A percentile compares a stretch with the other conserved stretches of the same genome.
These are phyloP conservation scores for button mushroom (Agaricus bisporus) DNA, from an alignment of 768 basidiomycete genomes.

Conservation along the genomic window DNA sequence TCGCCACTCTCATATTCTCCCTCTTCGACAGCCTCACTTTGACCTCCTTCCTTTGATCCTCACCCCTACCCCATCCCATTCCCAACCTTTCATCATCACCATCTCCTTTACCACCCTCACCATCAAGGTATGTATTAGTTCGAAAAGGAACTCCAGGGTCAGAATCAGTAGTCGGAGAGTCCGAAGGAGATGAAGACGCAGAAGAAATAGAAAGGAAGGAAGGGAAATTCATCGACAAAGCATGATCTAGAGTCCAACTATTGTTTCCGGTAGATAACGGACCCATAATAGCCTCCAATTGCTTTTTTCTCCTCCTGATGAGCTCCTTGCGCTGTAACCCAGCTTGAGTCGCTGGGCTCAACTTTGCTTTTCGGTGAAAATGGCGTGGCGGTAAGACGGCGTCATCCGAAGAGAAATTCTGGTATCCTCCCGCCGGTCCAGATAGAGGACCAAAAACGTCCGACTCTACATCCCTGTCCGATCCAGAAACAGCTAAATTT, in stretches of 20 bases:
- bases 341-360: slow-evolving; percentile 56
- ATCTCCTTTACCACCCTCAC: background rate
- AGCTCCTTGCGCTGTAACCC: slow-evolving; percentile 74
- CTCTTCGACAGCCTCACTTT: slow-evolving; percentile 53
- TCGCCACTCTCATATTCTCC: slow-evolving; percentile 38
- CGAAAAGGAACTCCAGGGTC: background rate
- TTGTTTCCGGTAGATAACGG: slow-evolving; percentile 64
- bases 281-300: slow-evolving; percentile 65
- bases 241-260: slow-evolving; percentile 72
- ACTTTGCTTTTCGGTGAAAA: slow-evolving; percentile 28
- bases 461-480: background rate
- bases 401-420: background rate
- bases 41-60: slow-evolving; percentile 16
- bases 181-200: slow-evolving; percentile 16
- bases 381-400: background rate
- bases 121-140: background rate
- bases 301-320: slow-evolving; percentile 60
- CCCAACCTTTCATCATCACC: slow-evolving; percentile 10
- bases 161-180: slow-evolving; percentile 4
- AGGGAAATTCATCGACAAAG: slow-evolving; percentile 46
- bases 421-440: background rate
- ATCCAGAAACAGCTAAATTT: slow-evolving; percentile 11
- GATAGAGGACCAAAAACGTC: slow-evolving; percentile 7
- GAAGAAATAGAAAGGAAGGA: slow-evolving; percentile 16
- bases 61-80: slow-evolving; percentile 9